These are phyloP conservation scores for Pyricularia sp. DNA, from an alignment of 2,329 filamentous ascomycete genomes.

Conservation along the genomic window DNA sequence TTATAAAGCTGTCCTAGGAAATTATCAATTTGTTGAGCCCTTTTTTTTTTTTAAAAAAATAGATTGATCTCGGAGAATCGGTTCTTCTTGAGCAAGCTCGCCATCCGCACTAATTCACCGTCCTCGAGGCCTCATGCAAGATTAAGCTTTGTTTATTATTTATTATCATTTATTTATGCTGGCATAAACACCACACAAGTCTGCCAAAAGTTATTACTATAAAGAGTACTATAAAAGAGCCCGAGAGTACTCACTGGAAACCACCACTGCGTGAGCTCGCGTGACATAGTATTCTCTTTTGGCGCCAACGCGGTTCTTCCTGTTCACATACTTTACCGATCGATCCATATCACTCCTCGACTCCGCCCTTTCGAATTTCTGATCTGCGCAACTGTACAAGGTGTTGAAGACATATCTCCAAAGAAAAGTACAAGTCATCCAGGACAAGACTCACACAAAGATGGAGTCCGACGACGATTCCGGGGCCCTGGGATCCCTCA, in stretches of 20 bases:
- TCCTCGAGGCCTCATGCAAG: neutral
- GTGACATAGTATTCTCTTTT: neutral
- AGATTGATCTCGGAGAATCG: neutral
- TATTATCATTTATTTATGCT: neutral
- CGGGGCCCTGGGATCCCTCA: neutral
- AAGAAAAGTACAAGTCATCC: neutral
- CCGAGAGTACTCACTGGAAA: neutral
- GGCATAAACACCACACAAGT: neutral
- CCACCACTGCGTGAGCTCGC: neutral
- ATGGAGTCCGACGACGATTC: conserved; percentile 1
- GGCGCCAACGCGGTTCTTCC: neutral
- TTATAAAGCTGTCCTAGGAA: neutral
- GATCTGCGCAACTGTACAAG: neutral
- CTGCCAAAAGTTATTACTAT: neutral
- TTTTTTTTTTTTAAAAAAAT: too few species aligned
- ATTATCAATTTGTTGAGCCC: neutral
- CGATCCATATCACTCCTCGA: neutral
- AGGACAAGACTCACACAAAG: neutral
- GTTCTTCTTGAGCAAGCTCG: neutral
- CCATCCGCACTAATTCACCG: neutral
- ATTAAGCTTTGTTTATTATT: neutral
- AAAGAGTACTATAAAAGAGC: neutral
- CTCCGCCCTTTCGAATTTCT: neutral
- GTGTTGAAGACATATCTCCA: neutral
- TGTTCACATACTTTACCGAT: neutral